Base-by-base conservation (phyloP, 2,329 filamentous ascomycete species). In the Monilinia laxa region DNA sequence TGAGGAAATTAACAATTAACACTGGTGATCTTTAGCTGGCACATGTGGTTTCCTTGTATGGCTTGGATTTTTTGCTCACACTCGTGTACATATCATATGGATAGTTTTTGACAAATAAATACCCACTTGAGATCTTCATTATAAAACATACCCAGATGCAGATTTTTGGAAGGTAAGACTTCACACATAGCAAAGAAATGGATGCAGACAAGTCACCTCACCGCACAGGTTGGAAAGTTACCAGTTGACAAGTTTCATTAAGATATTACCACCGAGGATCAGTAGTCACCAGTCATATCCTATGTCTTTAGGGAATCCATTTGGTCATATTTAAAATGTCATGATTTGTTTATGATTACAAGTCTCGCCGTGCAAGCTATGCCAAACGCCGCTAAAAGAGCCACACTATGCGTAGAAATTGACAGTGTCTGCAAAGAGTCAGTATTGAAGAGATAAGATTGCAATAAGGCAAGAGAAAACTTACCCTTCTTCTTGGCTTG, bases 401-500 rank as follows among this genome's bases (percentile, higher is more conserved):
- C n/a, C 45, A 51, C 55, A 68, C 67, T 74, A 74, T 64, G 73
- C 73, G 58, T 74, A 74, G 65, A 74, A 73, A 67, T 73, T 74
- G 69, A 75, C 71, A 40, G 72, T 74, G 42, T 75, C 70, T 71
- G 56, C 31, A 64, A 31, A 51, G 18, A 38, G 60, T 71, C 25
- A 71, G 68, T 64, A 65, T 47, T 54, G 12, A 20, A 59, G 25
- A 49, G 47, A 62, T 71, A 78, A 77, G 82, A 42, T 42, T 42
- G 52, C 42, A 25, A 40, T 45, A n/a, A 16, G 25, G 11, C 12
- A 47, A 23, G 25, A n/a, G 20, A 14, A 65, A 67, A 67, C 68
- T 55, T 70, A 68, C 68, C 71, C 67, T 75, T 74, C 85, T 78
- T 96, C 92, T 86, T 96, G 96, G 90, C 89, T 79, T 93, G 92